Evolutionary conservation across 1,284 basidiomycete genomes (phyloP).

Genomic region (Papiliotrema fonsecae): DNA sequence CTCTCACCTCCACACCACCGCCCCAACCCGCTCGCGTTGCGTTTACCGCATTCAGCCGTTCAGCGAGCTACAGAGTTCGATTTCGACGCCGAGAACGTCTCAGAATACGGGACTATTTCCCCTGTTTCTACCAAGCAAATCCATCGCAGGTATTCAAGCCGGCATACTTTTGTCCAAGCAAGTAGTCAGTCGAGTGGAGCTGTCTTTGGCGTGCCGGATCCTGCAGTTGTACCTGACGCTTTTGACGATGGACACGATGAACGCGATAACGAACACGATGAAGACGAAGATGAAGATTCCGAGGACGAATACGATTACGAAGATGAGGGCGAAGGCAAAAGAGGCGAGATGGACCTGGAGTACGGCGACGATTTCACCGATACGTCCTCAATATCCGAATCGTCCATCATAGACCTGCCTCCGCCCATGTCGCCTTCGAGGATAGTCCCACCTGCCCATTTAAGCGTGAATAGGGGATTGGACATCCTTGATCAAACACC

Average conservation of each 20-base stretch:
- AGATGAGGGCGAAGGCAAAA: too few relatives aligned
- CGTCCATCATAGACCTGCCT: conserved; percentile 34
- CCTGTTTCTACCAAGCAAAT: too few relatives aligned
- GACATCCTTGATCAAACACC: conserved; percentile 11
- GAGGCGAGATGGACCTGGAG: neutral
- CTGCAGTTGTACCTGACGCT: neutral
- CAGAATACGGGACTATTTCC: conserved; percentile 2
- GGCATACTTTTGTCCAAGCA: neutral
- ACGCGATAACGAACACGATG: neutral
- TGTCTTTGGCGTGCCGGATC: too few relatives aligned
- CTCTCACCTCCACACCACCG: conserved; percentile 20
- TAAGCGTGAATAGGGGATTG: conserved; percentile 16
- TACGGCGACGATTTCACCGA: conserved; percentile 4
- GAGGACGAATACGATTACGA: conserved; percentile 1
- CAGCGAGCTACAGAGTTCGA: conserved; percentile 8
- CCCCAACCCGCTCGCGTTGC: conserved; percentile 2
- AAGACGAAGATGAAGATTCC: neutral
- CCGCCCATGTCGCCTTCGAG: conserved; percentile 18
- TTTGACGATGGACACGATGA: neutral
- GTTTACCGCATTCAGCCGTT: conserved; percentile 2
- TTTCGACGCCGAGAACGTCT: conserved; percentile 1
- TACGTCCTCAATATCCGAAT: conserved; percentile 23
- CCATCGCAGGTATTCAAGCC: neutral
- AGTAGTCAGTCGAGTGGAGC: too few relatives aligned
- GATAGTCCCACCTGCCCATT: conserved; percentile 16